A percentile compares a stretch with the other conserved stretches of the same genome.
These are phyloP conservation scores for Chaetomidium leptoderma DNA, from an alignment of 495 filamentous ascomycete species.

Conservation along the genomic window DNA sequence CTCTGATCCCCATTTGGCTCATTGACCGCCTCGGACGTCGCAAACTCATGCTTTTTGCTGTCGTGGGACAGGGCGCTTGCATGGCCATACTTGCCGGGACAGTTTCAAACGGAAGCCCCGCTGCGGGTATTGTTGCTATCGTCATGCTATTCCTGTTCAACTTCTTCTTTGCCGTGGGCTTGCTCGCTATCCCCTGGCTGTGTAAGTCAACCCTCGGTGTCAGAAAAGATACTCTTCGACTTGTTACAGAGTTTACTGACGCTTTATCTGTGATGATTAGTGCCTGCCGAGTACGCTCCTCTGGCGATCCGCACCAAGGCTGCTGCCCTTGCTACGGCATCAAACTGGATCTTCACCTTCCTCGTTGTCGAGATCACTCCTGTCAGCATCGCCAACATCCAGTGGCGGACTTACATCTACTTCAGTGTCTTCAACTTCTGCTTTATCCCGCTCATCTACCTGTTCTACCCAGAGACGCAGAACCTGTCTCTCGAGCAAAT, in stretches of 20 bases:
- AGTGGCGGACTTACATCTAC: slow-evolving; percentile 63
- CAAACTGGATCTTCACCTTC: slow-evolving; percentile 54
- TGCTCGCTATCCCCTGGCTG: slow-evolving; percentile 55
- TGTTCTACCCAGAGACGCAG: slow-evolving; percentile 56
- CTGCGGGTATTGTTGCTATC: slow-evolving; percentile 38
- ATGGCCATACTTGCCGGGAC: slow-evolving; percentile 64
- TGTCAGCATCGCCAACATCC: slow-evolving; percentile 53
- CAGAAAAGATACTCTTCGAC: background rate
- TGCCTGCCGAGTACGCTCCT: slow-evolving; percentile 1
- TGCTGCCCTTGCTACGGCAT: slow-evolving; percentile 54
- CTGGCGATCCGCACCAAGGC: slow-evolving; percentile 43
- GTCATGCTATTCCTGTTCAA: slow-evolving; percentile 52
- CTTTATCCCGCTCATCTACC: slow-evolving; percentile 59
- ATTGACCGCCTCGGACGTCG: slow-evolving; percentile 59
- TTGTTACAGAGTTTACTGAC: no score
- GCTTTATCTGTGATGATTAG: no score
- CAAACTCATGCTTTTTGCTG: slow-evolving; percentile 67
- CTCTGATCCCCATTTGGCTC: slow-evolving; percentile 24
- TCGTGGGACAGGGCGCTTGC: slow-evolving; percentile 60
- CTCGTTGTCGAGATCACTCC: slow-evolving; percentile 51
- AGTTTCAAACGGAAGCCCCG: slow-evolving; percentile 32
- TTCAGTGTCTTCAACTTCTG: slow-evolving; percentile 55
- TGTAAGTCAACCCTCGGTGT: background rate
- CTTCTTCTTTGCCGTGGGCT: slow-evolving; percentile 50
- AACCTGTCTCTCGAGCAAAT: slow-evolving; percentile 4